Evolutionary conservation across 2,329 filamentous ascomycete genomes (phyloP).

Genomic region (Stenocarpella maydis): DNA sequence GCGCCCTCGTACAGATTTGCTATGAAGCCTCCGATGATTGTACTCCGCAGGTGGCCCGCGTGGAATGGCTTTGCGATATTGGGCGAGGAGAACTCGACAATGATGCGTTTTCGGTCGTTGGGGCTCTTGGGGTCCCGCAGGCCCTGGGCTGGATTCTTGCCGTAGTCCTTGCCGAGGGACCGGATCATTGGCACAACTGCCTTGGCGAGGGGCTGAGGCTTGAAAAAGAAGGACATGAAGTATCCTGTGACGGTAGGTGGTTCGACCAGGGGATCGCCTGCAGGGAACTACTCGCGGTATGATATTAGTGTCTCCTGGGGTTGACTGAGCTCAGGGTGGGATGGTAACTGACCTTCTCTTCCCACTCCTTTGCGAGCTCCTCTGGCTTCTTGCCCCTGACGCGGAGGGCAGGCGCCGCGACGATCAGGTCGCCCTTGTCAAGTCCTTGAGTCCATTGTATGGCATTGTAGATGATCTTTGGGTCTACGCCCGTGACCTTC

Average conservation of each 20-base stretch:
- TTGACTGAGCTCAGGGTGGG: no score
- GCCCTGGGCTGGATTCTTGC: conserved; percentile 68
- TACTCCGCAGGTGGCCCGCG: conserved; percentile 78
- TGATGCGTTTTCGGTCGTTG: conserved; percentile 69
- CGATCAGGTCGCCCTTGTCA: conserved; percentile 83
- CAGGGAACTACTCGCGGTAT: conserved; percentile 65
- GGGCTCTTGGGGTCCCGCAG: conserved; percentile 69
- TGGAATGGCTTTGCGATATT: conserved; percentile 90
- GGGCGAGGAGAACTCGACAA: conserved; percentile 85
- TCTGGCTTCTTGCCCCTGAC: conserved; percentile 75
- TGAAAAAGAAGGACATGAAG: conserved; percentile 84
- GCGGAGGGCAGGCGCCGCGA: conserved; percentile 82
- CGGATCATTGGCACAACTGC: conserved; percentile 76
- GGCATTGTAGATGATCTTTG: conserved; percentile 75
- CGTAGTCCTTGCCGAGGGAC: conserved; percentile 67
- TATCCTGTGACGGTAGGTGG: conserved; percentile 72
- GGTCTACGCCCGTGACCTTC: conserved; percentile 74
- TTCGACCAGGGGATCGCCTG: conserved; percentile 74
- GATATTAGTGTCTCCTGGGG: conserved; percentile 5
- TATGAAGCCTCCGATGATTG: conserved; percentile 81
- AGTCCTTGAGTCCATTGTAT: conserved; percentile 81
- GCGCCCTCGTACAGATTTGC: conserved; percentile 74
- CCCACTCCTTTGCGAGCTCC: conserved; percentile 69
- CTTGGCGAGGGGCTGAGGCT: conserved; percentile 69
- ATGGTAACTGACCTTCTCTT: conserved; percentile 57